Evolutionary conservation across 192 early-diverging fungal genomes (phyloP), one percentile per base, ranked within the genome.

Genomic region (Phlyctochytrium arcticum): DNA sequence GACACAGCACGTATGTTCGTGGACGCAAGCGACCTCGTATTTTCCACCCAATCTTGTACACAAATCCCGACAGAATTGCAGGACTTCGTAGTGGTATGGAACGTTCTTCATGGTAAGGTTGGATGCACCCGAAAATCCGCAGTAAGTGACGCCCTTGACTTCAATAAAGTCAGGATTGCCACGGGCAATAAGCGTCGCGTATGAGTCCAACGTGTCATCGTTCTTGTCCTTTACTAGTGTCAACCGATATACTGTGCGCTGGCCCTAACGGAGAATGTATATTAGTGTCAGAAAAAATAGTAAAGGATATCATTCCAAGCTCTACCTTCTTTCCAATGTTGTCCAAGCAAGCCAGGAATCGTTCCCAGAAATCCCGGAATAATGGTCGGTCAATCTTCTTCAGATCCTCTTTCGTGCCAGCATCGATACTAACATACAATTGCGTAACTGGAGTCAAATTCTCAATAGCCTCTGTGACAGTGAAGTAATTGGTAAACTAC

Each of bases 361-460:
- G 76, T 69, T 90, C 88, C 88, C 88, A 90, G 69, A 86, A 90
- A 67, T 90, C 88, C 34, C 75, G 72, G 72, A 90, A 90, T 60
- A 90, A 49, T 9, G 88, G 88, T 4, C 87, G 80, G 68, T 90
- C 88, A 48, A 90, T 84, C 57, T 86, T 87, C 68, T 90, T 88
- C 32, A 90, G 70, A 12, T 76, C 76, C 48, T 90, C 88, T 62
- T 90, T 90, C 42, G 82, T 90, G 6, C 80, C 79, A n/a, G 87
- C 88, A 70, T 90, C 88, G 4, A 90, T 82, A 70, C 78, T 81
- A 37, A 90, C 82, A 47, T 90, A 90, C 9, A 90, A 75, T 62
- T 90, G 88, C 3, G 88, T 90, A 8, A 88, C 78, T 6, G 85
- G 85, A n/a, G 79, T 76, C 19, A 79, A 42, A 10, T 57, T 64